Evolutionary conservation across 257 asterid genomes (phyloP).

Genomic region (Solanum corneliomulleri): DNA sequence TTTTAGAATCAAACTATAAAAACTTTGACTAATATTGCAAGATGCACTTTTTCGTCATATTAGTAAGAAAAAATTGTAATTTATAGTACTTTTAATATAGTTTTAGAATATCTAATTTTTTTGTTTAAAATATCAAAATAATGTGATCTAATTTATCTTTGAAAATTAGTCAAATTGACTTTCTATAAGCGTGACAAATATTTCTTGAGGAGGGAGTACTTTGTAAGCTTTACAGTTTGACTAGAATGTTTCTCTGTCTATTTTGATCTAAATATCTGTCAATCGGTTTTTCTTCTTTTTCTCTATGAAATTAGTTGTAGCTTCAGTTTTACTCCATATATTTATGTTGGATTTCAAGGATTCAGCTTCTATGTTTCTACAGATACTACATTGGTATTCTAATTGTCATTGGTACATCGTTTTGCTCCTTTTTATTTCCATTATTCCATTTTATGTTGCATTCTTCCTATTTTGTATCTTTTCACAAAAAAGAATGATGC

Average conservation of each 20-base stretch:
- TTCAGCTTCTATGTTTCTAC: neutral
- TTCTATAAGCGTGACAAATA: too few species aligned
- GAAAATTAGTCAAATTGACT: too few species aligned
- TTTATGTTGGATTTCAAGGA: neutral
- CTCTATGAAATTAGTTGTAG: neutral
- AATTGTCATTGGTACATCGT: neutral
- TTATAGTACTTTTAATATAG: too few species aligned
- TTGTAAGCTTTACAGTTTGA: neutral
- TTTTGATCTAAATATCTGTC: neutral
- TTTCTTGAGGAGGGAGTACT: neutral
- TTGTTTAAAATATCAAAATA: too few species aligned
- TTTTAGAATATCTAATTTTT: too few species aligned
- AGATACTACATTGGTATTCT: neutral
- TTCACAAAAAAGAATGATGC: neutral
- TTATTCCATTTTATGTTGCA: neutral
- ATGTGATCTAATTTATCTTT: too few species aligned
- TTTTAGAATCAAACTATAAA: too few species aligned
- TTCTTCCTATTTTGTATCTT: neutral
- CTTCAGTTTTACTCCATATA: neutral
- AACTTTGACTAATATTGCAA: too few species aligned
- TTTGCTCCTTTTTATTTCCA: neutral
- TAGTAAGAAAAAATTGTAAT: too few species aligned
- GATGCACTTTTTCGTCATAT: too few species aligned
- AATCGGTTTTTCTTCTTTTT: neutral
- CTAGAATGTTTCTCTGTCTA: neutral